phyloP scores from a whole-genome alignment of 371 early-diverging fungal species.

The Sanchytrium tribonematis region DNA sequence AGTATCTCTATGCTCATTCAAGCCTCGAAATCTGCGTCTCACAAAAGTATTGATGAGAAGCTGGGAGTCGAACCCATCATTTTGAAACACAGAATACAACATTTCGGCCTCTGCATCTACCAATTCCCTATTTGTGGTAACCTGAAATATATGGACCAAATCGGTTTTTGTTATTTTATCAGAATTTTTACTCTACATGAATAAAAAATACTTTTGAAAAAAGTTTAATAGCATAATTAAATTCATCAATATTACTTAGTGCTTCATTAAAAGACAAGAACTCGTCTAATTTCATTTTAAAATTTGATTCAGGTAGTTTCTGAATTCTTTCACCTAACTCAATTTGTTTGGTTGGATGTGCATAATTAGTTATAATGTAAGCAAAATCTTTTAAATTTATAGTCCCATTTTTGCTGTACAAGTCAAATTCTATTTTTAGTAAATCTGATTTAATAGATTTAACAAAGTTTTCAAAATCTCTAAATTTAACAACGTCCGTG shows the following conservation, averaged over 20 bases:
- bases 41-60: background rate
- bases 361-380: background rate
- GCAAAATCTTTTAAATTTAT: background rate
- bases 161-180: background rate
- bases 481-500: background rate
- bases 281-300: background rate
- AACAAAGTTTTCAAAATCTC: background rate
- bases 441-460: background rate
- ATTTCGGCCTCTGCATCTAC: background rate
- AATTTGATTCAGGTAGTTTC: background rate
- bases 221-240: background rate
- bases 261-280: background rate
- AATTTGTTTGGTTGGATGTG: background rate
- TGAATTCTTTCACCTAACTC: background rate
- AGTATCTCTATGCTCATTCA: background rate
- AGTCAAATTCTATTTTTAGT: background rate
- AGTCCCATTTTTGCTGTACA: background rate
- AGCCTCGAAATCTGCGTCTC: background rate
- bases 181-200: background rate
- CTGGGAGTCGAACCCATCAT: background rate
- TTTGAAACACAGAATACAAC: background rate
- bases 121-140: background rate
- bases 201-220: background rate
- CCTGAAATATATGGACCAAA: background rate
- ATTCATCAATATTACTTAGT: background rate